A percentile compares a stretch with the other conserved stretches of the same genome.
Conservation (phyloP, 345 rosid genomes). For the Isatis tinctoria region DNA sequence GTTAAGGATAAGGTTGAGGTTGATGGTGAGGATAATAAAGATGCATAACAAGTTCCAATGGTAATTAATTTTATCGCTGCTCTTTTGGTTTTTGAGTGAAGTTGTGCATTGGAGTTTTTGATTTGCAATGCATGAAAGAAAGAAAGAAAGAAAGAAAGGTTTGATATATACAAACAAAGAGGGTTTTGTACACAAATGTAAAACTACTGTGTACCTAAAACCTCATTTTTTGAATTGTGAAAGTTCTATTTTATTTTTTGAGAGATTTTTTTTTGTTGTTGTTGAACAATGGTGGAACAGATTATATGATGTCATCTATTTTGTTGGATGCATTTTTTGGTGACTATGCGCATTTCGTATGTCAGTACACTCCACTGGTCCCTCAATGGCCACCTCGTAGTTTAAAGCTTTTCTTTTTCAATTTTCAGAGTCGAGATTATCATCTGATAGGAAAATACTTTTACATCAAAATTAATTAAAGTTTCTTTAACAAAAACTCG, state of each 20-base stretch:
- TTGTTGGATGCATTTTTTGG: background rate
- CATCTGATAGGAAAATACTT: no score
- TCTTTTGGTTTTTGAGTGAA: slow-evolving; percentile 12
- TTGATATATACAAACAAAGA: slow-evolving; percentile 22
- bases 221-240: slow-evolving; percentile 20
- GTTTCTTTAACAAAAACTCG: no score
- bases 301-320: background rate
- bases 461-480: no score
- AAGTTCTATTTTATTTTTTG: background rate
- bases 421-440: no score
- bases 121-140: slow-evolving; percentile 14
- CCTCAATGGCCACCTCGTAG: no score
- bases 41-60: slow-evolving; percentile 11
- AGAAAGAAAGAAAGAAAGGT: background rate
- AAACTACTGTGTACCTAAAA: slow-evolving; percentile 2
- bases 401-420: no score
- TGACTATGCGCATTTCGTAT: background rate
- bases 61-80: background rate
- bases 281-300: background rate
- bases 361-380: background rate
- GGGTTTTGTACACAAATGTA: slow-evolving; percentile 16
- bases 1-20: background rate
- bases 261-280: background rate
- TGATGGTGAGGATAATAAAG: slow-evolving; percentile 20
- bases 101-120: slow-evolving; percentile 23